Conservation (phyloP, 352 stramenopile species). For the Hyaloperonospora arabidopsidis region DNA sequence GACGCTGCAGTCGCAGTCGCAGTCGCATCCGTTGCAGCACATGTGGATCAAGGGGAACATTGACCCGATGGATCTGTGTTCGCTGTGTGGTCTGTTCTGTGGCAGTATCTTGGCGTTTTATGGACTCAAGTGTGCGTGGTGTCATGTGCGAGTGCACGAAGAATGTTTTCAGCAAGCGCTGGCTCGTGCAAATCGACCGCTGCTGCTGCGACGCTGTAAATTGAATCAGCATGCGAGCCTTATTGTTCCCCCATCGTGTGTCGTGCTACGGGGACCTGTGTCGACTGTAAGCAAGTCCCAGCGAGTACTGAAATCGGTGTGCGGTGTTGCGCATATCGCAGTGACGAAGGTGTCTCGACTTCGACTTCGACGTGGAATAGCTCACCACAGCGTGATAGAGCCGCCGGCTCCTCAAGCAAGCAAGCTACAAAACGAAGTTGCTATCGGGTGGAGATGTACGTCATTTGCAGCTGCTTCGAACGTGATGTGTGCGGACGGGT, state of each 20-base stretch:
- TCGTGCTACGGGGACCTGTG: constrained; percentile 33
- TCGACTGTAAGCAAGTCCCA: constrained; percentile 47
- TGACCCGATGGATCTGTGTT: constrained; percentile 74
- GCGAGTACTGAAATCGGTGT: constrained; percentile 59
- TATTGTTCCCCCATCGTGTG: constrained; percentile 55
- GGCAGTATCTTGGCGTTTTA: constrained; percentile 75
- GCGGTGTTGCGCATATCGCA: constrained; percentile 52
- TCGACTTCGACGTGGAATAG: constrained; percentile 38
- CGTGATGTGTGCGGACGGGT: constrained; percentile 18
- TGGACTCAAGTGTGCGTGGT: constrained; percentile 77
- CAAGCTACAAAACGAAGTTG: constrained; percentile 11
- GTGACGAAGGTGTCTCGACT: constrained; percentile 71
- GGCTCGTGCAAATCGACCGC: constrained; percentile 20
- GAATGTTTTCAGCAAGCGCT: constrained; percentile 55
- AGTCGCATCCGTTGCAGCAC: constrained; percentile 40
- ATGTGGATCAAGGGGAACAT: constrained; percentile 82
- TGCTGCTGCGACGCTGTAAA: constrained; percentile 50
- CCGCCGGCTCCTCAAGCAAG: constrained; percentile 15
- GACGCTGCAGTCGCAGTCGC: not conserved
- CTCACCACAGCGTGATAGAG: constrained; percentile 5
- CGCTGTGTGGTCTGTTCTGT: constrained; percentile 69
- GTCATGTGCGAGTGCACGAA: constrained; percentile 71
- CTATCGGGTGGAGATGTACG: constrained; percentile 13
- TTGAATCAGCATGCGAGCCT: constrained; percentile 60
- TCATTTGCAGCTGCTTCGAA: constrained; percentile 15